Base-by-base conservation (phyloP, 2,329 filamentous ascomycete genomes). In the Cercospora sp. region DNA sequence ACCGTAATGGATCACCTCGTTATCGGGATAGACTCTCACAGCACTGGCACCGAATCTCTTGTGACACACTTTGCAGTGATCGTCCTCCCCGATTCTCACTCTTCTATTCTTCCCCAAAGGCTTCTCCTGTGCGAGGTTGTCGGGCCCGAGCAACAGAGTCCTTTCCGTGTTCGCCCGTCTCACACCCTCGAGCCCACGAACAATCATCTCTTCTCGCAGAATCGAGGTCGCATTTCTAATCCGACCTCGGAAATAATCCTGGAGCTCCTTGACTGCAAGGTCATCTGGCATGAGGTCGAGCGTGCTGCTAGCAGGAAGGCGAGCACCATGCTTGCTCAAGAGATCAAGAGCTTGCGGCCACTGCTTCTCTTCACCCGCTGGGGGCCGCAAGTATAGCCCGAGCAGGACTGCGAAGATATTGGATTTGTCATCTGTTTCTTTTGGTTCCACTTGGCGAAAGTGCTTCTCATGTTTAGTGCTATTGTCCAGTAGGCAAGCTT, bases 401-500 rank as follows among this genome's bases (percentile, higher is more conserved):
- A 99, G 87, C 3, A 99, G 87, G 6, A 90, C 94, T 75, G 97
- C 91, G 79, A 98, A 98, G 75, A 98, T 97, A 12, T 93, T 94
- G 8, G 89, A 87, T 42, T 87, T 82, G 23, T 71, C 67, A 36
- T 67, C 58, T 4, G 85, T 80, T 64, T 89, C 83, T 66, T 87
- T 86, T 7, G 83, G 79, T 65, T 86, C 82, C n/a, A 79, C 78
- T 13, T 80, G 64, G 76, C 31, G 81, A 77, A 67, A 81, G 36
- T 64, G 70, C 63, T 67, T 75, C 64, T 71, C 69, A 59, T 76
- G 72, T n/a, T 67, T 69, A 23, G 66, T 57, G 26, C 62, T 70
- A 16, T 65, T 64, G 63, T 74, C 70, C n/a, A 73, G 26, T 12
- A 74, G 69, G 60, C 71, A 75, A 18, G 70, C 67, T 60, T 72